Percentiles rank a stretch among this genome's conserved stretches.
These are phyloP conservation scores for Populus euphratica DNA, from an alignment of 345 rosid species.

Conservation along the genomic window DNA sequence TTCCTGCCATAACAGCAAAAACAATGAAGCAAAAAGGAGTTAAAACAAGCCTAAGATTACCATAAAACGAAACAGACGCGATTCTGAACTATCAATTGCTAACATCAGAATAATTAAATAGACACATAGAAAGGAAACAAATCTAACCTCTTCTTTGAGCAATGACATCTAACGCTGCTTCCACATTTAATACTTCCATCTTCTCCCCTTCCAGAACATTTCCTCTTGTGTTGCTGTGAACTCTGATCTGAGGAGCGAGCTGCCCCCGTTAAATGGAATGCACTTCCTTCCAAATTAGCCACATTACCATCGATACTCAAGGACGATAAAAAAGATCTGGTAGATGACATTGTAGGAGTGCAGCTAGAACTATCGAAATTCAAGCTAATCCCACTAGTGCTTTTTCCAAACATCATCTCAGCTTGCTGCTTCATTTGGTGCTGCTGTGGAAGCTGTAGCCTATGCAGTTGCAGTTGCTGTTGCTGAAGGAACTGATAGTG, in stretches of 20 bases:
- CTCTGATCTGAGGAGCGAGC: slow-evolving; percentile 58
- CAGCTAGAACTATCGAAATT: slow-evolving; percentile 74
- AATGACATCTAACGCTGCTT: slow-evolving; percentile 60
- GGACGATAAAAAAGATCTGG: slow-evolving; percentile 67
- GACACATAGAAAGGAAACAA: neutral
- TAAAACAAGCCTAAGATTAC: neutral
- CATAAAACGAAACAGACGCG: neutral
- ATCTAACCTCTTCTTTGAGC: slow-evolving; percentile 71
- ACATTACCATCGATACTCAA: slow-evolving; percentile 74
- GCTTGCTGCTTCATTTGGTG: slow-evolving; percentile 71
- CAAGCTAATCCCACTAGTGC: slow-evolving; percentile 54
- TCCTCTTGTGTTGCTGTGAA: slow-evolving; percentile 61
- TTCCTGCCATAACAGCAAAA: slow-evolving; percentile 42
- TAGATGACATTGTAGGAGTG: slow-evolving; percentile 70
- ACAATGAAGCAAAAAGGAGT: slow-evolving; percentile 9
- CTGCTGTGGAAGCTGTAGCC: slow-evolving; percentile 44
- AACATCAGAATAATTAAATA: neutral
- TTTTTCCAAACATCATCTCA: slow-evolving; percentile 63
- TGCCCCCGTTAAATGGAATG: slow-evolving; percentile 54
- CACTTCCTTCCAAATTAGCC: slow-evolving; percentile 50
- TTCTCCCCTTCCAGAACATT: slow-evolving; percentile 58
- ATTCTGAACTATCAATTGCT: neutral
- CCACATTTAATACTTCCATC: slow-evolving; percentile 71
- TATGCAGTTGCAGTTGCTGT: slow-evolving; percentile 46
- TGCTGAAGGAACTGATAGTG: slow-evolving; percentile 47